Base-by-base conservation (phyloP, 116 monocot genomes). In the Phalaenopsis hybrid region DNA sequence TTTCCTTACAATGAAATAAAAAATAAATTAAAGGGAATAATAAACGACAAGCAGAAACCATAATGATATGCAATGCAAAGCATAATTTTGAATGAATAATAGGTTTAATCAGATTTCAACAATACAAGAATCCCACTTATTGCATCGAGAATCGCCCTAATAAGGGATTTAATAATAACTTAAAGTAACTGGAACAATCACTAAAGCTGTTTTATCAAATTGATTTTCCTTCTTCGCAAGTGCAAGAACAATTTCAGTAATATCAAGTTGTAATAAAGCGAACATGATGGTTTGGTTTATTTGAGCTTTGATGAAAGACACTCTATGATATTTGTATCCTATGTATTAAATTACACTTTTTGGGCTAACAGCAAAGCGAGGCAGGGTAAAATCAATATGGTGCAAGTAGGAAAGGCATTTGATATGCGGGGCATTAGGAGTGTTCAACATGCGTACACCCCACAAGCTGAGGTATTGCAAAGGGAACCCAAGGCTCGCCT, bases 21-120 rank as follows among this genome's bases (percentile, higher is more conserved):
- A 4, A 76, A 77, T 51, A 77, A 77, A 50, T 49, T 44, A 51
- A 49, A 25, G 52, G 77, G 25, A 49, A 28, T 20, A 46, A 49
- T 48, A 76, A 37, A 23, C 12, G 76, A 25, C 23, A 77, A 50
- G 25, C 17, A 52, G 51, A 77, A 49, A 28, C 15, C 46, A 20
- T 75, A 25, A 21, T 28, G 51, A 77, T 9, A 48, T 50, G 51
- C 51, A 77, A 49, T 50, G 28, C 13, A 77, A 75, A 77, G 77
- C 31, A 50, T 31, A 51, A 51, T 77, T 51, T 4, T 28, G 51
- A 28, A 25, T 49, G 51, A 28, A 77, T 75, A n/a, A 75, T 75
- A 75, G 45, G 46, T 20, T n/a, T 45, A 46, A 8, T 72, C 75
- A 75, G 15, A 46, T 21, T 75, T 7, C 20, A 75, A 75, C 37